Evolutionary conservation across 257 asterid species (phyloP).

Genomic region (Rauvolfia tetraphylla): DNA sequence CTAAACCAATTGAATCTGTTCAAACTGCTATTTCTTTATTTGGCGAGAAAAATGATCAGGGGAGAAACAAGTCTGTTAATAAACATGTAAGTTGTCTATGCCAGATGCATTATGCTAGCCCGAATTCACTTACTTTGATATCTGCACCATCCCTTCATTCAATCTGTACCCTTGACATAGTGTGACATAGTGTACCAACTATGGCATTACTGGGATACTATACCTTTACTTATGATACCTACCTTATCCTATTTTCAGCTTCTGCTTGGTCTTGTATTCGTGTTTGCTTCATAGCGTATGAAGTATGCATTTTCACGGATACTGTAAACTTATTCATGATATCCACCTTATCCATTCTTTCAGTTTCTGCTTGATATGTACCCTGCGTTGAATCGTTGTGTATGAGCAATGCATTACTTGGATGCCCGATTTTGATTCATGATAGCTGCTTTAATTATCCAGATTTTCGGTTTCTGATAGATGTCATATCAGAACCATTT

Average conservation of each 20-base stretch:
- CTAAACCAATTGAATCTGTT: conserved; percentile 55
- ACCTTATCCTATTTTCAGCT: neutral
- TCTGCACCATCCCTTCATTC: too few relatives aligned
- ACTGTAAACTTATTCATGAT: too few relatives aligned
- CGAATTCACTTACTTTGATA: neutral
- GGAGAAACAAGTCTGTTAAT: conserved; percentile 24
- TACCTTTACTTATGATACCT: neutral
- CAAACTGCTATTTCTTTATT: conserved; percentile 63
- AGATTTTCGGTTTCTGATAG: neutral
- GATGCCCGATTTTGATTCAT: neutral
- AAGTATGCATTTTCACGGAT: too few relatives aligned
- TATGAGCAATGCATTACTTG: neutral
- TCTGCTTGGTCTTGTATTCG: too few relatives aligned
- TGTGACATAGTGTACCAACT: too few relatives aligned
- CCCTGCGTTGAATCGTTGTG: neutral
- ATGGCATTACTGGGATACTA: neutral
- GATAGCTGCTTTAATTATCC: neutral
- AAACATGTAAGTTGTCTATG: conserved; percentile 32
- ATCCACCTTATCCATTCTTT: neutral
- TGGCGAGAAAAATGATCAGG: conserved; percentile 35
- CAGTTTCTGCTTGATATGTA: neutral
- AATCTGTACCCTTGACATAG: too few relatives aligned
- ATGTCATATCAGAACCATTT: neutral
- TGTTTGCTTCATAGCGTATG: too few relatives aligned
- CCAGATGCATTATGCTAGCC: neutral